These are phyloP conservation scores for Gossypium sturtianum DNA, from an alignment of 345 rosid species.

Conservation along the genomic window DNA sequence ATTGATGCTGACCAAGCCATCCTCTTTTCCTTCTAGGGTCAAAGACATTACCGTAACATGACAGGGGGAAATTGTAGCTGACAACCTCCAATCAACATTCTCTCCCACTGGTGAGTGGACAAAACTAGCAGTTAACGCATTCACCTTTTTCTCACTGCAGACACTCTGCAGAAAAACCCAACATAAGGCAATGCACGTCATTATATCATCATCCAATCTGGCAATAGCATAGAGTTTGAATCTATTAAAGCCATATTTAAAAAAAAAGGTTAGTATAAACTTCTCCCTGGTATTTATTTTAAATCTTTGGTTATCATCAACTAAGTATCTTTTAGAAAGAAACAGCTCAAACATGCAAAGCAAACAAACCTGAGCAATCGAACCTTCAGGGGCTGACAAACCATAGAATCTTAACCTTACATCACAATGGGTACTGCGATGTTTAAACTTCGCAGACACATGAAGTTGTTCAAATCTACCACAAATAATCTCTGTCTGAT, in stretches of 20 bases:
- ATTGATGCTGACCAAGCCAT: neutral
- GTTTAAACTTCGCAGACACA: slow-evolving; percentile 70
- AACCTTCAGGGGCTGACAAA: slow-evolving; percentile 94
- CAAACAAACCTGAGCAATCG: slow-evolving; percentile 89
- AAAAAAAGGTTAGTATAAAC: neutral
- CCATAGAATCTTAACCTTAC: slow-evolving; percentile 82
- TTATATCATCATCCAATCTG: neutral
- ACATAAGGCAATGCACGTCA: neutral
- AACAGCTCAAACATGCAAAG: neutral
- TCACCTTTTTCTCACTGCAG: slow-evolving; percentile 78
- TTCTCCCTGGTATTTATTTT: neutral
- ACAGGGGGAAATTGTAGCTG: slow-evolving; percentile 94
- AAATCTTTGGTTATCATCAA: neutral
- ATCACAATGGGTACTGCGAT: slow-evolving; percentile 71
- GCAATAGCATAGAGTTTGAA: neutral
- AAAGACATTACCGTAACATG: slow-evolving; percentile 79
- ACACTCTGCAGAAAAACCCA: slow-evolving; percentile 66
- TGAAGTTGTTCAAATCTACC: slow-evolving; percentile 92
- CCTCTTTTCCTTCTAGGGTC: slow-evolving; percentile 10
- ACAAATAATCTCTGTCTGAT: slow-evolving; percentile 71
- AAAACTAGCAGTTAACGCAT: slow-evolving; percentile 90
- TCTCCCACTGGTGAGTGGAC: slow-evolving; percentile 79
- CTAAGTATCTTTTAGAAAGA: neutral
- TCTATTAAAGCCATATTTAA: neutral
- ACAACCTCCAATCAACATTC: slow-evolving; percentile 89